A percentile compares a stretch with the other conserved stretches of the same genome.
These are phyloP conservation scores for Durusdinium trenchii DNA, from an alignment of 73 alveolate species.

Conservation along the genomic window DNA sequence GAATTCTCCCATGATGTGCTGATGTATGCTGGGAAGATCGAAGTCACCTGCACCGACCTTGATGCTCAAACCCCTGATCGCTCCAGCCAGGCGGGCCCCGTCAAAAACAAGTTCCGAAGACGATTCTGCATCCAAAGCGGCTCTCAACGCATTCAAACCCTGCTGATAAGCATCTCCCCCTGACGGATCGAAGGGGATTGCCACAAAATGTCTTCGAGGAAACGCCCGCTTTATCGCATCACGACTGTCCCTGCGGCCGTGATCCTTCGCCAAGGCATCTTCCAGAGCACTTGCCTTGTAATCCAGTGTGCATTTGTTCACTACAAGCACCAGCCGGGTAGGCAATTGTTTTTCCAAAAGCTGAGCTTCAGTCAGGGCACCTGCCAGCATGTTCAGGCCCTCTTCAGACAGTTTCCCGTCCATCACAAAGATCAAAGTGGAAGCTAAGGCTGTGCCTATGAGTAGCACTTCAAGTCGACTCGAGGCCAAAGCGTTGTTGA, in stretches of 20 bases:
- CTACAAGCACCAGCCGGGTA: constrained; percentile 23
- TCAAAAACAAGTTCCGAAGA: background rate
- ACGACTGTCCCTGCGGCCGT: background rate
- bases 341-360: constrained; percentile 23
- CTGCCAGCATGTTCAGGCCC: constrained; percentile 41
- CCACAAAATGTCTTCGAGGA: constrained; percentile 11
- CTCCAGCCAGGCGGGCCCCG: background rate
- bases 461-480: constrained; percentile 4
- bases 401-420: background rate
- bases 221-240: background rate
- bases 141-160: background rate
- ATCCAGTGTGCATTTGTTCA: constrained; percentile 35
- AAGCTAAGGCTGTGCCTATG: constrained; percentile 39
- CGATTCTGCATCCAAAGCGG: background rate
- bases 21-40: constrained; percentile 9
- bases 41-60: background rate
- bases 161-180: background rate
- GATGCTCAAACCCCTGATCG: background rate
- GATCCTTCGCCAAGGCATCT: background rate
- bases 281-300: background rate
- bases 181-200: background rate
- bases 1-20: constrained; percentile 1
- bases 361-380: constrained; percentile 32
- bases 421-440: constrained; percentile 10
- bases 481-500: constrained; percentile 53